phyloP scores from a whole-genome alignment of 2,329 filamentous ascomycete genomes.

The Aspergillus spinulosporus region DNA sequence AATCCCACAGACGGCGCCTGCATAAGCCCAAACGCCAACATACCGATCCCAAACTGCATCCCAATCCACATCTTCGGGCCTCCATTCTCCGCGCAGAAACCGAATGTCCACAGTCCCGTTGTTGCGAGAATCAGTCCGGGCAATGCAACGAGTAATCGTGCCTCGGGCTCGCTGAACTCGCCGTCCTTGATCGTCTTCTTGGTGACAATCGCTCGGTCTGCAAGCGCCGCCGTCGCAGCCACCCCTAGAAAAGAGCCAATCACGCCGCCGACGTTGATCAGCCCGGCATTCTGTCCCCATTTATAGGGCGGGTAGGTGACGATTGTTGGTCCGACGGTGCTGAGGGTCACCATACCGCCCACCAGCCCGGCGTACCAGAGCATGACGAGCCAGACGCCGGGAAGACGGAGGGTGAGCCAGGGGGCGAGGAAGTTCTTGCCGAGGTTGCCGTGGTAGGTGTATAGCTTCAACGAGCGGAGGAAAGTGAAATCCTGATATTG shows the following conservation, averaged over 20 bases:
- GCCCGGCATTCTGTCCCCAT: slow-evolving; percentile 14
- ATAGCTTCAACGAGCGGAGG: slow-evolving; percentile 10
- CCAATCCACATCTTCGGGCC: slow-evolving; percentile 16
- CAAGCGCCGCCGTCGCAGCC: background rate
- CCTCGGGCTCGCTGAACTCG: slow-evolving; percentile 11
- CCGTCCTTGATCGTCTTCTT: slow-evolving; percentile 11
- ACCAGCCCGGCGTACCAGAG: slow-evolving; percentile 17
- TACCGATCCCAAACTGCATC: slow-evolving; percentile 16
- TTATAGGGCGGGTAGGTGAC: slow-evolving; percentile 12
- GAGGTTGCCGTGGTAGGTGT: slow-evolving; percentile 13
- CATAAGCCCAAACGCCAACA: slow-evolving; percentile 17
- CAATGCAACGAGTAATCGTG: slow-evolving; percentile 6
- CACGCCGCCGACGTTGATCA: slow-evolving; percentile 13
- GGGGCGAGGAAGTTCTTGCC: slow-evolving; percentile 6
- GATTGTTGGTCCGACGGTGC: slow-evolving; percentile 12
- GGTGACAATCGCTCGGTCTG: slow-evolving; percentile 9
- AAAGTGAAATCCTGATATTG: slow-evolving; percentile 4
- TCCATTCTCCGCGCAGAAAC: slow-evolving; percentile 10
- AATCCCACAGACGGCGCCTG: slow-evolving; percentile 16
- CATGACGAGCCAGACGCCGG: slow-evolving; percentile 18
- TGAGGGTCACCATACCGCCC: slow-evolving; percentile 14
- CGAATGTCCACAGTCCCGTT: slow-evolving; percentile 15
- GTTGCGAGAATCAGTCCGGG: slow-evolving; percentile 14
- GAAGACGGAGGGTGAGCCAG: slow-evolving; percentile 14
- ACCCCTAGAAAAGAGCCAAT: slow-evolving; percentile 8